A percentile compares a stretch with the other conserved stretches of the same genome.
Conservation (phyloP, 2,329 filamentous ascomycete species). For the Apiospora saccharicola region DNA sequence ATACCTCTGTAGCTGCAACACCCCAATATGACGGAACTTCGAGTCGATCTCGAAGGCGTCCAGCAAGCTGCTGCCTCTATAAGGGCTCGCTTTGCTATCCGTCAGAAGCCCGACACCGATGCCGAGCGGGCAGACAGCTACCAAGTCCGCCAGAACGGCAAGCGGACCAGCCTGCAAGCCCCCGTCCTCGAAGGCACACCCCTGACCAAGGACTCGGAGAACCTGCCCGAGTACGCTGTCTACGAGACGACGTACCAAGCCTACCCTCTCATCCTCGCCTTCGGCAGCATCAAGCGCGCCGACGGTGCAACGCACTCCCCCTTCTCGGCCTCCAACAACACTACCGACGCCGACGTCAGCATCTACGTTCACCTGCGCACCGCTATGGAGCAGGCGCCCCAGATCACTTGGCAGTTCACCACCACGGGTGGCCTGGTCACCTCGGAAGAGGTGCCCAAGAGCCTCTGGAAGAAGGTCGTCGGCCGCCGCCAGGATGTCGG, state of each 20-base stretch:
- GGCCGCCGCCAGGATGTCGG: slow-evolving; percentile 51
- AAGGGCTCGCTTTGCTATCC: slow-evolving; percentile 47
- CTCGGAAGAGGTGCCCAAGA: slow-evolving; percentile 43
- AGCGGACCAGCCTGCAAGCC: slow-evolving; percentile 35
- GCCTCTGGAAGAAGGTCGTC: slow-evolving; percentile 51
- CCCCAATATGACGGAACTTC: slow-evolving; percentile 44
- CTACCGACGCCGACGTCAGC: slow-evolving; percentile 48
- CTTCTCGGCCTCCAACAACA: slow-evolving; percentile 42
- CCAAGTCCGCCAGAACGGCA: slow-evolving; percentile 45
- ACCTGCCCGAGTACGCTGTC: slow-evolving; percentile 51
- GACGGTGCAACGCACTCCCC: slow-evolving; percentile 46
- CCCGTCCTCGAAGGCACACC: slow-evolving; percentile 42
- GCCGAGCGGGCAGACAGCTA: slow-evolving; percentile 42
- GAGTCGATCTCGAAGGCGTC: slow-evolving; percentile 46
- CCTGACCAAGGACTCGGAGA: slow-evolving; percentile 40
- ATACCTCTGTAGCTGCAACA: slow-evolving; percentile 42
- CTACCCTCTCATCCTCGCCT: slow-evolving; percentile 51
- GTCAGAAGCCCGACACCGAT: slow-evolving; percentile 37
- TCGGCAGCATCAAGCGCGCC: slow-evolving; percentile 49
- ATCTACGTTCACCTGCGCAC: slow-evolving; percentile 50
- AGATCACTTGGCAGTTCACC: slow-evolving; percentile 47
- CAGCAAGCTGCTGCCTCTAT: slow-evolving; percentile 44
- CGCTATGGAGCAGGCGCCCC: slow-evolving; percentile 42
- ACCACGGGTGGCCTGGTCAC: slow-evolving; percentile 48
- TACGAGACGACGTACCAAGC: slow-evolving; percentile 55